A percentile compares a stretch with the other conserved stretches of the same genome.
Conservation (phyloP, 2,329 filamentous ascomycete species). For the Trichoderma koningiopsis region DNA sequence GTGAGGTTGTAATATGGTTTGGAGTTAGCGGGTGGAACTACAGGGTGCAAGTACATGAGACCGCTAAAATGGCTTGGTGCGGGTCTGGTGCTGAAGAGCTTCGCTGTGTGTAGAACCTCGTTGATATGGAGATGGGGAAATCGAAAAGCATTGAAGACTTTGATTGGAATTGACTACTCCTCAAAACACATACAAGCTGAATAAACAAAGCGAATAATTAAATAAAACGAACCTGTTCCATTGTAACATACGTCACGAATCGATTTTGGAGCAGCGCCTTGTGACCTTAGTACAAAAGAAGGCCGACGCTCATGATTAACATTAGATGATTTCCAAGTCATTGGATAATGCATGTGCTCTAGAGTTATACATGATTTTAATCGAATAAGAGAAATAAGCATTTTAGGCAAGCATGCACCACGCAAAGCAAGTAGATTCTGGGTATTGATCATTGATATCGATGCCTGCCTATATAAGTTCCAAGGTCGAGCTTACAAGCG, state of each 20-base stretch:
- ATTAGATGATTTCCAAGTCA: too few species aligned
- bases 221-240: neutral
- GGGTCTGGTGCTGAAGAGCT: neutral
- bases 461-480: neutral
- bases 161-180: neutral
- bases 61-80: neutral
- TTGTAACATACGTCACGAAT: neutral
- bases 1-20: neutral
- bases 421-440: neutral
- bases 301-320: neutral
- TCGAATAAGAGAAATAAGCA: neutral
- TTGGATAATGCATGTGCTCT: neutral
- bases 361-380: neutral
- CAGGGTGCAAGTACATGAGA: neutral
- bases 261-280: neutral
- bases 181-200: too few species aligned
- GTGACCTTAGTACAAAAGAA: neutral
- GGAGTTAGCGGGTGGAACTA: conserved; percentile 1
- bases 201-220: too few species aligned
- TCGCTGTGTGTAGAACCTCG: neutral
- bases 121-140: neutral
- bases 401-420: neutral
- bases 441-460: neutral
- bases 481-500: neutral
- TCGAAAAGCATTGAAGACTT: neutral